phyloP scores from a whole-genome alignment of 2,329 filamentous ascomycete species.

The Elsinoe batatas region DNA sequence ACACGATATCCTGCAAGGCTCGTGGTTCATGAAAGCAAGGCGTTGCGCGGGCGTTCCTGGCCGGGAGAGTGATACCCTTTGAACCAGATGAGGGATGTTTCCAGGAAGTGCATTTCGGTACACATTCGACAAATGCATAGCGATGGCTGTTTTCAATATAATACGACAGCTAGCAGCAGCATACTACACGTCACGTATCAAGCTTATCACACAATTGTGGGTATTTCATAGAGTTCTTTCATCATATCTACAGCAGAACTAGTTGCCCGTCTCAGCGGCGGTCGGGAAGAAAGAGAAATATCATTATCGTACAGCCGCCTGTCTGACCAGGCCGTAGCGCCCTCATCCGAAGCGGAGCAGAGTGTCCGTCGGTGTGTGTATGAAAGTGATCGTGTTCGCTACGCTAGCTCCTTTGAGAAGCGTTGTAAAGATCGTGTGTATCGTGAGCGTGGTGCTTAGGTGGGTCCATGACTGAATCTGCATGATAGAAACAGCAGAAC shows the following conservation, averaged over 20 bases:
- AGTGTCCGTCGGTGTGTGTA: neutral
- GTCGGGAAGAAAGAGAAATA: neutral
- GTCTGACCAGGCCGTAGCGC: neutral
- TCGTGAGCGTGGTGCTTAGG: neutral
- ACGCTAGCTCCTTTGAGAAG: neutral
- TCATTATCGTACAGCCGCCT: slow-evolving; percentile 3
- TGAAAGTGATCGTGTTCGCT: neutral
- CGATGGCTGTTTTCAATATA: too few relatives aligned
- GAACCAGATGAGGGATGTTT: too few relatives aligned
- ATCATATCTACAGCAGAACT: slow-evolving; percentile 12
- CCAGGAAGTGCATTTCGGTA: too few relatives aligned
- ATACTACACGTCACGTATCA: neutral
- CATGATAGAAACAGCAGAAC: neutral
- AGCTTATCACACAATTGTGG: neutral
- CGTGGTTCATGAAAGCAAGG: too few relatives aligned
- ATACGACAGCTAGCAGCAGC: too few relatives aligned
- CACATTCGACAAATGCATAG: too few relatives aligned
- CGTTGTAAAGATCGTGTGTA: neutral
- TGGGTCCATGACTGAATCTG: neutral
- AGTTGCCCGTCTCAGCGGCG: neutral
- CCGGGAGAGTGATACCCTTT: too few relatives aligned
- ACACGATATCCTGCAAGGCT: neutral
- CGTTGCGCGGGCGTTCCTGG: too few relatives aligned
- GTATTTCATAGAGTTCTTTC: neutral
- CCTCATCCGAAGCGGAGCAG: neutral